Evolutionary conservation across 75 land plant species (phyloP).

Genomic region (Selaginella moellendorffii): DNA sequence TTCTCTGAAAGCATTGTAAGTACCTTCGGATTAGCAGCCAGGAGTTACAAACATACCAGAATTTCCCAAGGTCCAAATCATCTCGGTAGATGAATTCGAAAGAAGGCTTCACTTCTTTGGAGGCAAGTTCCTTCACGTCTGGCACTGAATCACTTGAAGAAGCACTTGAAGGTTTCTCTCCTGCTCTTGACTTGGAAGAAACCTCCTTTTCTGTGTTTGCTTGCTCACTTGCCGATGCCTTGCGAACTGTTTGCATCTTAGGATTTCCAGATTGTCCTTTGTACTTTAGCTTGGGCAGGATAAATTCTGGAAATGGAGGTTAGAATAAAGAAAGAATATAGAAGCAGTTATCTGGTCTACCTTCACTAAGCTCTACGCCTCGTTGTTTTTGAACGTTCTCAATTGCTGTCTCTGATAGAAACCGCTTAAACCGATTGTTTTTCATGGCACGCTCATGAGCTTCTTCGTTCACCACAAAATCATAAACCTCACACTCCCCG

Average conservation of each 20-base stretch:
- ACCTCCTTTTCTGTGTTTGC: background rate
- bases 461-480: background rate
- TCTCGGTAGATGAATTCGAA: background rate
- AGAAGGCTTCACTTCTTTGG: background rate
- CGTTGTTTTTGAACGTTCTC: background rate
- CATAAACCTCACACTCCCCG: background rate
- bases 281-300: background rate
- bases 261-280: background rate
- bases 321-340: too few species aligned
- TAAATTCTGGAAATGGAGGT: too few species aligned
- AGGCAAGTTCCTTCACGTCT: too few species aligned
- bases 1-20: background rate
- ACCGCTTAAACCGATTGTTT: background rate
- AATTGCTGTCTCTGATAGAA: background rate
- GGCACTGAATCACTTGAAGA: background rate
- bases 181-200: background rate
- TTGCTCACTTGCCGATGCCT: background rate
- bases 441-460: background rate
- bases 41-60: background rate
- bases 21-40: background rate
- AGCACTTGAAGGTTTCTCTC: too few species aligned
- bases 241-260: background rate
- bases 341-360: too few species aligned
- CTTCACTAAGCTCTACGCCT: background rate
- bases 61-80: background rate